Percentiles rank a stretch among this genome's conserved stretches.
These are phyloP conservation scores for Cryphonectria parasitica DNA, from an alignment of 2,329 filamentous ascomycete genomes.

Conservation along the genomic window DNA sequence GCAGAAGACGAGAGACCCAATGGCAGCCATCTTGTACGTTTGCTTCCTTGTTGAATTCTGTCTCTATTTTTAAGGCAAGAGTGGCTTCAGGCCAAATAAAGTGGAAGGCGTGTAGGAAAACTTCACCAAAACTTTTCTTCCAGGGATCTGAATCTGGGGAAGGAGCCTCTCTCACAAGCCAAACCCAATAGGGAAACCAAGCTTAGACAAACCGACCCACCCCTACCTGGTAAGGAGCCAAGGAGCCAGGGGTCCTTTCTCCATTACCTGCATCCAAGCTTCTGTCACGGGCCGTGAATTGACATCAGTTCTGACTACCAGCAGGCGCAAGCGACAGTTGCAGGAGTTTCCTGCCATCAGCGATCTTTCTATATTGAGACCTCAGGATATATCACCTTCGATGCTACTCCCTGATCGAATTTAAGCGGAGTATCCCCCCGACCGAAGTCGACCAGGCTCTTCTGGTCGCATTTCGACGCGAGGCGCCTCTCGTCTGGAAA, in stretches of 20 bases:
- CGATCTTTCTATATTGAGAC: not conserved
- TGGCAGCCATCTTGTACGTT: conserved; percentile 70
- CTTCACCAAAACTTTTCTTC: conserved; percentile 15
- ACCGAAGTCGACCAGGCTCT: conserved; percentile 18
- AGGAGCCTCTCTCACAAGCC: conserved; percentile 19
- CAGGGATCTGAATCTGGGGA: conserved; percentile 21
- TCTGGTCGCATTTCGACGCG: conserved; percentile 5
- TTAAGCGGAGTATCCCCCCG: conserved; percentile 7
- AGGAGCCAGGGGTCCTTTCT: conserved; percentile 23
- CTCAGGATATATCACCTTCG: too few relatives aligned
- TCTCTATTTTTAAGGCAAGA: conserved; percentile 3
- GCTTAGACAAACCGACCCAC: conserved; percentile 4
- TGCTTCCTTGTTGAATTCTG: not conserved
- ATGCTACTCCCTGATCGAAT: conserved; percentile 6
- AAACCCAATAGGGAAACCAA: conserved; percentile 10
- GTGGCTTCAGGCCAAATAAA: not conserved
- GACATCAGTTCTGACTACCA: conserved; percentile 11
- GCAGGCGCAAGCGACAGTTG: conserved; percentile 10
- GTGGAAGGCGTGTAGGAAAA: not conserved
- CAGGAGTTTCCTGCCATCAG: not conserved
- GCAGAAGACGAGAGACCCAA: conserved; percentile 92
- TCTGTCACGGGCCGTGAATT: conserved; percentile 12
- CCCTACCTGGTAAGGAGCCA: conserved; percentile 22
- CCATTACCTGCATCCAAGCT: conserved; percentile 21
- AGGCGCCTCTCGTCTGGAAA: conserved; percentile 15